These are phyloP conservation scores for Neurospora tetraspora DNA, from an alignment of 495 filamentous ascomycete genomes.

Conservation along the genomic window DNA sequence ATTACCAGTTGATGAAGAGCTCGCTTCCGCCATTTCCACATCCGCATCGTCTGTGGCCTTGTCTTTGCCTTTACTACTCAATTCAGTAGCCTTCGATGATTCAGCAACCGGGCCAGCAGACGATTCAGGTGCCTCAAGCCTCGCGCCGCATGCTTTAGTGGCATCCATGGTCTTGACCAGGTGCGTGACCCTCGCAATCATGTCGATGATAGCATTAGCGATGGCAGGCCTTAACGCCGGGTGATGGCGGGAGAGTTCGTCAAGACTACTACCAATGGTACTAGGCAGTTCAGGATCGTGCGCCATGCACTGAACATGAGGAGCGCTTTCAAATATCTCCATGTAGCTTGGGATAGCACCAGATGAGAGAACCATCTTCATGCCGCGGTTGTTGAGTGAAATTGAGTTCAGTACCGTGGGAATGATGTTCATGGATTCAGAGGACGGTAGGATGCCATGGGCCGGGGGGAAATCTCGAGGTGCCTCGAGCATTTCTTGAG, in stretches of 20 bases:
- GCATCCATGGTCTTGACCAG: slow-evolving; percentile 59
- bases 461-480: slow-evolving; percentile 43
- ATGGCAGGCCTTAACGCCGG: slow-evolving; percentile 70
- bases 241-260: slow-evolving; percentile 91
- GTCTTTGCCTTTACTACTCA: slow-evolving; percentile 26
- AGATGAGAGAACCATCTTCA: slow-evolving; percentile 80
- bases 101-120: slow-evolving; percentile 37
- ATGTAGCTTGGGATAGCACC: slow-evolving; percentile 76
- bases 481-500: slow-evolving; percentile 28
- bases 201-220: slow-evolving; percentile 67
- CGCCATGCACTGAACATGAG: slow-evolving; percentile 75
- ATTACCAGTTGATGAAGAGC: slow-evolving; percentile 10
- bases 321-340: slow-evolving; percentile 86
- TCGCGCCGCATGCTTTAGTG: slow-evolving; percentile 62
- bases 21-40: slow-evolving; percentile 49
- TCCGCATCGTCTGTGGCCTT: slow-evolving; percentile 37
- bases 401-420: slow-evolving; percentile 87
- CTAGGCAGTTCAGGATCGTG: slow-evolving; percentile 55
- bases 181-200: slow-evolving; percentile 67
- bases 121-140: slow-evolving; percentile 53
- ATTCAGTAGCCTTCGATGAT: slow-evolving; percentile 1
- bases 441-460: slow-evolving; percentile 67
- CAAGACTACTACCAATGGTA: slow-evolving; percentile 72
- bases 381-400: slow-evolving; percentile 78
- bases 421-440: slow-evolving; percentile 76